Conservation (phyloP, 192 early-diverging fungal genomes). For the Jimgerdemannia lactiflua region DNA sequence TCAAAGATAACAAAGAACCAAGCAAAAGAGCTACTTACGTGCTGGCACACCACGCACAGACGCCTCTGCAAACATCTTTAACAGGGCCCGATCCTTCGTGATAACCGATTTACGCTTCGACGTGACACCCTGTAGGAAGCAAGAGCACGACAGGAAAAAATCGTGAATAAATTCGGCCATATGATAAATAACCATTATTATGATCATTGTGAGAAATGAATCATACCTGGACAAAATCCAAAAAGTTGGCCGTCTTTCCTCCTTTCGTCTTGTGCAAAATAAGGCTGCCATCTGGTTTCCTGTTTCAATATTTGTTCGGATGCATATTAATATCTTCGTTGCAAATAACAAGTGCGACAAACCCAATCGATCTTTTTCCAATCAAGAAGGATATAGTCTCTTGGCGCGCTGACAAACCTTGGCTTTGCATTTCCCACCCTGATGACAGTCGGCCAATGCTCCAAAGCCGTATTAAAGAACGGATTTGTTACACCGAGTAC, state of each 20-base stretch:
- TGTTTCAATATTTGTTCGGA: neutral
- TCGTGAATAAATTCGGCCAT: too few species aligned
- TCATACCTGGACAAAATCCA: constrained; percentile 1
- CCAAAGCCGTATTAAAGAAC: constrained; percentile 85
- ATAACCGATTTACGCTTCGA: constrained; percentile 81
- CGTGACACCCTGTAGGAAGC: constrained; percentile 37
- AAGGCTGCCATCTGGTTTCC: neutral
- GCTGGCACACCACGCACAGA: constrained; percentile 68
- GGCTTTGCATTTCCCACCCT: constrained; percentile 37
- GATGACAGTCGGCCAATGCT: constrained; percentile 91
- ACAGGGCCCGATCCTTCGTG: constrained; percentile 75
- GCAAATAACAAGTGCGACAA: too few species aligned
- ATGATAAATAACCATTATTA: too few species aligned
- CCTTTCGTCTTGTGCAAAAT: neutral
- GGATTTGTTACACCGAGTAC: constrained; percentile 97
- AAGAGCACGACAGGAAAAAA: too few species aligned
- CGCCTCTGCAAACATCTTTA: constrained; percentile 73
- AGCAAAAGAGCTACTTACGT: constrained; percentile 26
- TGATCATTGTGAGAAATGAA: neutral
- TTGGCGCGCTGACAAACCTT: neutral
- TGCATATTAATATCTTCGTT: neutral
- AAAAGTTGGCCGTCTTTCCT: neutral
- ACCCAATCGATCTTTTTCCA: too few species aligned
- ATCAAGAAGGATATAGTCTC: too few species aligned
- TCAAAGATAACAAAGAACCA: neutral